These are phyloP conservation scores for Lodderomyces elongisporus DNA, from an alignment of 1,139 yeast species.

Conservation along the genomic window DNA sequence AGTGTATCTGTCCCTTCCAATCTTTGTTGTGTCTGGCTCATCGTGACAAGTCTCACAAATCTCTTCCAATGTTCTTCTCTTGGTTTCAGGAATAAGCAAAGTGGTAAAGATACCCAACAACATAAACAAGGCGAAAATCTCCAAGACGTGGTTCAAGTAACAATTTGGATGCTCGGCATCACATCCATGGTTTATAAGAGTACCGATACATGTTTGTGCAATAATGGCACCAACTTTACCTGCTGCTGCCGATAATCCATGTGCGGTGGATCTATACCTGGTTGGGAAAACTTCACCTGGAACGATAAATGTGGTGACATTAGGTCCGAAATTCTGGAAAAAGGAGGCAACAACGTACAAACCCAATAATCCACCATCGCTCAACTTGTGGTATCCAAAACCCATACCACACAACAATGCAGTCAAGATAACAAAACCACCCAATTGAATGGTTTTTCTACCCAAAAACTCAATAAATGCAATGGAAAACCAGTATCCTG, in stretches of 20 bases:
- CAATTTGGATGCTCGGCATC: slow-evolving; percentile 54
- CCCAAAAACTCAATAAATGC: slow-evolving; percentile 76
- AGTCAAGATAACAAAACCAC: slow-evolving; percentile 69
- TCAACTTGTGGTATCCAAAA: slow-evolving; percentile 66
- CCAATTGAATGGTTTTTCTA: slow-evolving; percentile 74
- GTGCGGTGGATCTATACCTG: slow-evolving; percentile 95
- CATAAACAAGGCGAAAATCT: slow-evolving; percentile 89
- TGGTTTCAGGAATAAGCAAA: slow-evolving; percentile 79
- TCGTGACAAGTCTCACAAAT: slow-evolving; percentile 73
- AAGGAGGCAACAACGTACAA: slow-evolving; percentile 74
- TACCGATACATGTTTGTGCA: slow-evolving; percentile 89
- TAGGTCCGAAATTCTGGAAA: slow-evolving; percentile 91
- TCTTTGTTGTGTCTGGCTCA: slow-evolving; percentile 53
- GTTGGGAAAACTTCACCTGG: slow-evolving; percentile 99
- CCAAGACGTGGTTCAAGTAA: slow-evolving; percentile 88
- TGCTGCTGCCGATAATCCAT: slow-evolving; percentile 92
- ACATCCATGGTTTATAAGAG: slow-evolving; percentile 75
- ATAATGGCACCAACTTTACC: slow-evolving; percentile 97
- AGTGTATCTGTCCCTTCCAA: slow-evolving; percentile 33
- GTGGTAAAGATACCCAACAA: slow-evolving; percentile 64
- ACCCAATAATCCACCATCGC: slow-evolving; percentile 61
- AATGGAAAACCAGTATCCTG: slow-evolving; percentile 83
- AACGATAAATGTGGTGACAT: slow-evolving; percentile 88
- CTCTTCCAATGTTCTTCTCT: slow-evolving; percentile 82
- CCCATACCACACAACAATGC: slow-evolving; percentile 67